These are phyloP conservation scores for Setaria italica DNA, from an alignment of 202 grass and related monocot species.

Conservation along the genomic window DNA sequence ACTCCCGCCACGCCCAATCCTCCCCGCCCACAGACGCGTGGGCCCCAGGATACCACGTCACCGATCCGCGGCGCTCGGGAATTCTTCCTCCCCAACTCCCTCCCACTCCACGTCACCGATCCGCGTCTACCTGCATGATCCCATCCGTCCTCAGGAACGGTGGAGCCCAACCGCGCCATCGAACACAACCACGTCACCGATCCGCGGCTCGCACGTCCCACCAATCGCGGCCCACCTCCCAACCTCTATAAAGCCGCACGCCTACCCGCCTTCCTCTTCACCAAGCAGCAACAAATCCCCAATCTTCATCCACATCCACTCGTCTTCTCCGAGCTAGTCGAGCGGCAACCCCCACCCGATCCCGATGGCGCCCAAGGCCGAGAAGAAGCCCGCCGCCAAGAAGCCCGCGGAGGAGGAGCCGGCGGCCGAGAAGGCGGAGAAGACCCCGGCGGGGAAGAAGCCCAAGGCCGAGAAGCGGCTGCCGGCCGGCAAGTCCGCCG, in stretches of 20 bases:
- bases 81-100: neutral
- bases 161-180: neutral
- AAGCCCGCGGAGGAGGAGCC: constrained; percentile 61
- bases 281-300: neutral
- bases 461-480: constrained; percentile 61
- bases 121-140: neutral
- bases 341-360: neutral
- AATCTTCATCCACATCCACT: neutral
- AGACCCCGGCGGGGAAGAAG: constrained; percentile 56
- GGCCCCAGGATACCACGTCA: neutral
- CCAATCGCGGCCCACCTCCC: constrained; percentile 32
- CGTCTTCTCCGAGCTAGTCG: neutral
- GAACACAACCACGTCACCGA: constrained; percentile 15
- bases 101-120: constrained; percentile 6
- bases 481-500: constrained; percentile 25
- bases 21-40: neutral
- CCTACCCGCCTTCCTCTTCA: fast-evolving
- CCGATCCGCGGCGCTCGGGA: neutral
- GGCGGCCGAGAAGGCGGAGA: constrained; percentile 52
- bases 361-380: constrained; percentile 61
- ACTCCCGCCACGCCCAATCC: neutral
- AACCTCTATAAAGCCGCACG: constrained; percentile 1
- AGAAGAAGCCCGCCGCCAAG: constrained; percentile 64
- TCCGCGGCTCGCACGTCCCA: neutral
- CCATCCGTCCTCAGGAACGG: neutral